These are phyloP conservation scores for Pseudogymnoascus sp. DNA, from an alignment of 2,329 filamentous ascomycete species.

Conservation along the genomic window DNA sequence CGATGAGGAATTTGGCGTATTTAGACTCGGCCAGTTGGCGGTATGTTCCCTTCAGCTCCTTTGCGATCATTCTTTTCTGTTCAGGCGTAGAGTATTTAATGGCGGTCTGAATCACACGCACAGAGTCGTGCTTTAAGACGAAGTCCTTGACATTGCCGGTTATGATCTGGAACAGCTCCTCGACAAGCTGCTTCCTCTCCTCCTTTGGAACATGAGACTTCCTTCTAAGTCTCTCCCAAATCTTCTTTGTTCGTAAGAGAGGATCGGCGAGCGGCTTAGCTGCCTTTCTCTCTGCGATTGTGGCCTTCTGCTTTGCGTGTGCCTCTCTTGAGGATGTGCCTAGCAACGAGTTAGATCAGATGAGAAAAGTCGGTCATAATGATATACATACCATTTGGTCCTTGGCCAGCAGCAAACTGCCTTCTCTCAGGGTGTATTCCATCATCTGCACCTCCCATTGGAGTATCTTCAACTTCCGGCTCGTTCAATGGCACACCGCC, in stretches of 20 bases:
- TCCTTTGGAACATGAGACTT: constrained; percentile 91
- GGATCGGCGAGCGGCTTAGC: constrained; percentile 89
- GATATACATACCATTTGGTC: constrained; percentile 20
- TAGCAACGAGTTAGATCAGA: constrained; percentile 26
- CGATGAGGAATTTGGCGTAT: constrained; percentile 96
- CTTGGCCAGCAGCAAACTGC: constrained; percentile 19
- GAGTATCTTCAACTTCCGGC: constrained; percentile 23
- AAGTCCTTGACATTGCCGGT: constrained; percentile 90
- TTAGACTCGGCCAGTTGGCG: constrained; percentile 81
- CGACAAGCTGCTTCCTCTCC: constrained; percentile 78
- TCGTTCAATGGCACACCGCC: constrained; percentile 23
- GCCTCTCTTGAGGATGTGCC: constrained; percentile 71
- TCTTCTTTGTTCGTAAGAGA: constrained; percentile 83
- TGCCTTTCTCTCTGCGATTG: constrained; percentile 81
- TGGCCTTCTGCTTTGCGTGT: constrained; percentile 85
- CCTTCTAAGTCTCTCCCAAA: constrained; percentile 88
- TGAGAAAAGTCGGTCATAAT: neutral
- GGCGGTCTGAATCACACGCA: constrained; percentile 92
- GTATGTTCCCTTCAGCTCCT: constrained; percentile 79
- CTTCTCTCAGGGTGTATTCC: constrained; percentile 30
- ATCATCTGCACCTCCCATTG: constrained; percentile 25
- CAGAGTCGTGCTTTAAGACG: constrained; percentile 96
- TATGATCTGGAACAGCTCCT: constrained; percentile 85
- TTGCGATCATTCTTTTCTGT: constrained; percentile 79
- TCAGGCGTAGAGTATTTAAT: constrained; percentile 87